A percentile compares a stretch with the other conserved stretches of the same genome.
phyloP scores from a whole-genome alignment of 495 filamentous ascomycete species.

The Xylaria longipes region DNA sequence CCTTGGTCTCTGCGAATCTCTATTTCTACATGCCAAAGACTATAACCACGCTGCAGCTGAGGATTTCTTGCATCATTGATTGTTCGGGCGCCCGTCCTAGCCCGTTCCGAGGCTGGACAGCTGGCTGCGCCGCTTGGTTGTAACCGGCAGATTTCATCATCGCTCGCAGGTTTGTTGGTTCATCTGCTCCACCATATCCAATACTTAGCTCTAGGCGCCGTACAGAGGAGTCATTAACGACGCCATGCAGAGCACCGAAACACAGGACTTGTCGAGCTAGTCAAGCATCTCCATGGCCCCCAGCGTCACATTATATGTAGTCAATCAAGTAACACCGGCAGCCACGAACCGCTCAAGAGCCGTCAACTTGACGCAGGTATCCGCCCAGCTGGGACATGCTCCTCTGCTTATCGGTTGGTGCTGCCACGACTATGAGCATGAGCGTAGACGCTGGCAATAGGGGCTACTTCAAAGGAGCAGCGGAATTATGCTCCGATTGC shows the following conservation, averaged over 20 bases:
- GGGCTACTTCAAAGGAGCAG: neutral
- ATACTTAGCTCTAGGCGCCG: neutral
- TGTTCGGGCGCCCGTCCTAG: neutral
- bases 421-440: neutral
- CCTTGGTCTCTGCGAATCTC: neutral
- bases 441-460: neutral
- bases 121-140: neutral
- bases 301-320: neutral
- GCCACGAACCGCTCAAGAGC: slow-evolving; percentile 14
- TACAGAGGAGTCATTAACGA: neutral
- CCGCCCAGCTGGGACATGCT: slow-evolving; percentile 22
- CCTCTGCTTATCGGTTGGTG: neutral
- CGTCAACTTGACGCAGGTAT: slow-evolving; percentile 20
- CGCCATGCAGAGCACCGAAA: slow-evolving; percentile 1
- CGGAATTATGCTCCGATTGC: neutral
- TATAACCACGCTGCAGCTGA: neutral
- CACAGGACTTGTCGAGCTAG: slow-evolving; percentile 14
- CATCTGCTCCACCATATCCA: neutral
- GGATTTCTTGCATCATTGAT: neutral
- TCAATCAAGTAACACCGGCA: slow-evolving; percentile 15
- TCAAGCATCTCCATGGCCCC: neutral
- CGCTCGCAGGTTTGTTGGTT: neutral
- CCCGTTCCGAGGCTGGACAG: slow-evolving; percentile 9
- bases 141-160: neutral
- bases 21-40: neutral